Evolutionary conservation across 2,329 filamentous ascomycete genomes (phyloP), one percentile per base, ranked within the genome.

Genomic region (Clarireedia paspali): DNA sequence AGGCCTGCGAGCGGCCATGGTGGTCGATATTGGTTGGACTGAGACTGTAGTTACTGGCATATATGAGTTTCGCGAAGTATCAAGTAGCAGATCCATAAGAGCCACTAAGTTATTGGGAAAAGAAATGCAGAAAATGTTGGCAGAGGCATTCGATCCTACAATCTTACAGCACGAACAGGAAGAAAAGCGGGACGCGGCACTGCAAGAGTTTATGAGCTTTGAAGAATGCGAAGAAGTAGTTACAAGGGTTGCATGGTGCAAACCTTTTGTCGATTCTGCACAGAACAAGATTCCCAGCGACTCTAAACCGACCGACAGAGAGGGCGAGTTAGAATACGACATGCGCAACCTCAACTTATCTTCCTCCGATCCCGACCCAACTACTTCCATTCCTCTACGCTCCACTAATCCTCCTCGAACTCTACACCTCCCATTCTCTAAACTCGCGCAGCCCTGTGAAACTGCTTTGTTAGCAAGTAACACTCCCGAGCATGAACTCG

Each of bases 21-120:
- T 97, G 0, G 77, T 99, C 39, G 91, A 99, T 67, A 79, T 99
- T 58, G 94, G 92, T 45, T 99, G 94, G 94, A 80, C 84, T 44
- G 94, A 97, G 71, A 95, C 91, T 0, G 80, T 86, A 0, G 82
- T 95, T 23, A 95, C 90, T 0, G 88, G 85, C 5, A 79, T 97
- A 6, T 97, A 91, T 67, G 94, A 99, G 72, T 96, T 91, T 69
- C 85, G 89, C 53, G 91, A 95, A 69, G 82, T 96, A 1, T 77
- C 79, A 15, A 83, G 82, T 53, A 81, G 77, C 56, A 80, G 89
- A 53, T 92, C 82, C 40, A 77, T 89, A 14, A 79, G 94, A 61
- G 91, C 83, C 36, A 90, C 87, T 57, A 91, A 85, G 66, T 70
- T 80, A 56, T 73, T 97, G 20, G 80, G 87, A 45, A 78, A 86